phyloP scores from a whole-genome alignment of 2,329 filamentous ascomycete species.

The Aspergillus pseudoterreus region DNA sequence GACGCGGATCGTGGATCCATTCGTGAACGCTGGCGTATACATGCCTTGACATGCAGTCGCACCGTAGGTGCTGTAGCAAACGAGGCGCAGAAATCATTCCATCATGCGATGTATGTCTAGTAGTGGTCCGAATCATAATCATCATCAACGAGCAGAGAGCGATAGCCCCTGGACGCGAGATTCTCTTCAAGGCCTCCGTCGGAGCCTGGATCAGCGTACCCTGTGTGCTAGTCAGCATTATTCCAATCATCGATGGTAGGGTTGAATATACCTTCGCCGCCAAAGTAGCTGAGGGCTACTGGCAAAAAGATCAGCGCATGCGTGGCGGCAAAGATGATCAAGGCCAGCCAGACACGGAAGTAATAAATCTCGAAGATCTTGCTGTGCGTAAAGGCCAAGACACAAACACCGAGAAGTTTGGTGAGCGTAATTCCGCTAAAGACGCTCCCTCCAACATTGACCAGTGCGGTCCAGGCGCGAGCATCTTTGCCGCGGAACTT shows the following conservation, averaged over 20 bases:
- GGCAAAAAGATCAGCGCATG: slow-evolving; percentile 91
- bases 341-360: slow-evolving; percentile 90
- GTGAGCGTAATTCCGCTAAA: slow-evolving; percentile 96
- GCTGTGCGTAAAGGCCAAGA: slow-evolving; percentile 88
- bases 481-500: slow-evolving; percentile 79
- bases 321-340: slow-evolving; percentile 82
- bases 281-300: slow-evolving; percentile 78
- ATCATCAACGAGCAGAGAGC: slow-evolving; percentile 73
- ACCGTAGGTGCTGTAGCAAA: too few species aligned
- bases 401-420: slow-evolving; percentile 85
- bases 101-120: slow-evolving; percentile 17
- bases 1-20: background rate
- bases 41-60: background rate
- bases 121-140: slow-evolving; percentile 70
- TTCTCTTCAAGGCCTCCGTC: slow-evolving; percentile 90
- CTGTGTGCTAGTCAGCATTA: slow-evolving; percentile 31
- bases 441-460: slow-evolving; percentile 91
- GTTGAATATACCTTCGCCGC: slow-evolving; percentile 63
- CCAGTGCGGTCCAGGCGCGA: slow-evolving; percentile 85
- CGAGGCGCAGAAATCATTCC: background rate
- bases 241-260: background rate
- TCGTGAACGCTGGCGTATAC: background rate
- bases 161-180: slow-evolving; percentile 72
- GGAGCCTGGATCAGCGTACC: slow-evolving; percentile 81
- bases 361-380: slow-evolving; percentile 99